Evolutionary conservation across 345 rosid genomes (phyloP).

Genomic region (Crucihimalaya himalaica): DNA sequence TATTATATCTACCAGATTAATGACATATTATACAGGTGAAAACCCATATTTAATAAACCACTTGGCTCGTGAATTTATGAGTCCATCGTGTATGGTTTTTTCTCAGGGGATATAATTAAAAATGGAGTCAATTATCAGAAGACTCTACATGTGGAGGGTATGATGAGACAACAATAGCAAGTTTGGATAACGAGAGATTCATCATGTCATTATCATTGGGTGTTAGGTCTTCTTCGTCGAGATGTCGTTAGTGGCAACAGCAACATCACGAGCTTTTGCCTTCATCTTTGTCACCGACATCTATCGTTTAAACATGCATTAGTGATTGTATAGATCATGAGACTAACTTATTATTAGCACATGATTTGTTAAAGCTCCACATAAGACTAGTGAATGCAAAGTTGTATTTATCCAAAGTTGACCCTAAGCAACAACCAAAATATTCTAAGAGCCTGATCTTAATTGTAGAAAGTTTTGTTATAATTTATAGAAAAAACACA

Average conservation of each 20-base stretch:
- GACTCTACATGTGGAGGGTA: conserved; percentile 29
- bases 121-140: conserved; percentile 15
- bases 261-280: conserved; percentile 38
- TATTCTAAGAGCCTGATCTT: too few relatives aligned
- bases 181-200: conserved; percentile 17
- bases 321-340: background rate
- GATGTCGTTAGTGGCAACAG: conserved; percentile 23
- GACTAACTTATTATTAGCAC: too few relatives aligned
- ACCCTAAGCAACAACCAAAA: too few relatives aligned
- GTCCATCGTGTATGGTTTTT: conserved; percentile 15
- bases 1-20: background rate
- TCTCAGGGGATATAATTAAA: conserved; percentile 16
- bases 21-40: conserved; percentile 9
- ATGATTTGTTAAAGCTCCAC: too few relatives aligned
- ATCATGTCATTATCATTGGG: conserved; percentile 32
- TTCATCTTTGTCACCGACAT: conserved; percentile 38
- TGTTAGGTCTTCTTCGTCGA: conserved; percentile 37
- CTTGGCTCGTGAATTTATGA: background rate
- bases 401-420: too few relatives aligned
- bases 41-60: background rate
- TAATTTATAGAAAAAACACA: too few relatives aligned
- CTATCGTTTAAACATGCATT: background rate
- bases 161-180: conserved; percentile 31
- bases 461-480: too few relatives aligned
- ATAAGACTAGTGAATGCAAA: too few relatives aligned